Percentiles rank a stretch among this genome's conserved stretches.
phyloP scores from a whole-genome alignment of 352 stramenopile genomes.

The Pythium guiyangense region DNA sequence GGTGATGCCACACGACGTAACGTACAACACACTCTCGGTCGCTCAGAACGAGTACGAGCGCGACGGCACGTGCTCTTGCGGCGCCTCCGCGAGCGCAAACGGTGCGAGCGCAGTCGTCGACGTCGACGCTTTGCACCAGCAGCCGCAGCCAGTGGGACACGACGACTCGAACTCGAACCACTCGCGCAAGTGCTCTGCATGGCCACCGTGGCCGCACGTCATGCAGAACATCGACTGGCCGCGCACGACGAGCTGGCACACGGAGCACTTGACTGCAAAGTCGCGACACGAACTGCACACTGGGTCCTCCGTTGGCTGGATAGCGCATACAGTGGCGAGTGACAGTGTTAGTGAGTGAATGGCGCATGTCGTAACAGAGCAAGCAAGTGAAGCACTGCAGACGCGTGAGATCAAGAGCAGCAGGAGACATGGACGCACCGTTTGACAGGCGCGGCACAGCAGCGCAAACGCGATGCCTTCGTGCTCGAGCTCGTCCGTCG shows the following conservation, averaged over 20 bases:
- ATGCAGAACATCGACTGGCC: constrained; percentile 87
- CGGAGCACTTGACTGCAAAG: constrained; percentile 73
- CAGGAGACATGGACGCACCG: constrained; percentile 20
- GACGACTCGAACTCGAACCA: constrained; percentile 75
- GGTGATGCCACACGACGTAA: not conserved
- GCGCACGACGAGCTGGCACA: constrained; percentile 80
- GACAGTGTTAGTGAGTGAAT: not conserved
- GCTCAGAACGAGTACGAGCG: constrained; percentile 59
- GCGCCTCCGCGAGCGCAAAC: constrained; percentile 18
- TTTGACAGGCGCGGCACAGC: constrained; percentile 58
- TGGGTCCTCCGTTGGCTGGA: constrained; percentile 40
- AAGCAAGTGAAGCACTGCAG: not conserved
- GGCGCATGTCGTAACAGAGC: too few relatives aligned
- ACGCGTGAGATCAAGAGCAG: not conserved
- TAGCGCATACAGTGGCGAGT: not conserved
- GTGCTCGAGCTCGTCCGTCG: constrained; percentile 22
- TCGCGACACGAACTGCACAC: constrained; percentile 65
- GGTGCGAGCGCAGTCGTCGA: constrained; percentile 42
- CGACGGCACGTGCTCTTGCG: constrained; percentile 31
- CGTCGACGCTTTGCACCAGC: constrained; percentile 81
- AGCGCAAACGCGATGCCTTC: constrained; percentile 58
- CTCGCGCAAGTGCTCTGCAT: constrained; percentile 59
- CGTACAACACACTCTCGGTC: not conserved
- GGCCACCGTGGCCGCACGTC: constrained; percentile 77
- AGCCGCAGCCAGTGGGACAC: constrained; percentile 80